A percentile compares a stretch with the other conserved stretches of the same genome.
These are phyloP conservation scores for Pyrenochaeta sp. DNA, from an alignment of 2,329 filamentous ascomycete species.

Conservation along the genomic window DNA sequence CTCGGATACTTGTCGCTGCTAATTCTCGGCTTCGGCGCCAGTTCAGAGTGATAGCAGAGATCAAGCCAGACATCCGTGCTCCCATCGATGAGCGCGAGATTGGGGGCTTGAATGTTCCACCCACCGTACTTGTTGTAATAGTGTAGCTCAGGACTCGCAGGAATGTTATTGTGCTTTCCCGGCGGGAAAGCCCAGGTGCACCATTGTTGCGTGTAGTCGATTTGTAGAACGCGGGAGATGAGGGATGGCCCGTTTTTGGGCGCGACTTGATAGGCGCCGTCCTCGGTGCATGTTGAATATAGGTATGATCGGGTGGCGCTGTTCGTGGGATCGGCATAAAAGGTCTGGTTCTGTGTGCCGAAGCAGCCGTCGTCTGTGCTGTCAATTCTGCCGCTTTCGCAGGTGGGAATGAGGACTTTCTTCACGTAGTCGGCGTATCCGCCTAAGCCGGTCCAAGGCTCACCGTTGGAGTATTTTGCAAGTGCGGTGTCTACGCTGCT, in stretches of 20 bases:
- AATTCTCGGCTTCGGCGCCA: constrained; percentile 48
- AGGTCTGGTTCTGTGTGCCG: constrained; percentile 54
- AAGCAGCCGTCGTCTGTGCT: constrained; percentile 55
- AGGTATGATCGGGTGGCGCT: constrained; percentile 56
- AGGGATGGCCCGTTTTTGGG: constrained; percentile 55
- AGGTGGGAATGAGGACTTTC: constrained; percentile 54
- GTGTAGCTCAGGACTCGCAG: constrained; percentile 53
- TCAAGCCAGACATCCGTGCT: constrained; percentile 63
- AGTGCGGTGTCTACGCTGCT: constrained; percentile 57
- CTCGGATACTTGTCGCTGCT: constrained; percentile 58
- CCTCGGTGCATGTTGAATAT: constrained; percentile 60
- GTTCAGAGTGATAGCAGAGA: constrained; percentile 60
- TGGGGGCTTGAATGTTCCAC: constrained; percentile 56
- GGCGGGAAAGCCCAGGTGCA: constrained; percentile 63
- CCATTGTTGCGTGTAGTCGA: constrained; percentile 64
- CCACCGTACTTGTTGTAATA: constrained; percentile 59
- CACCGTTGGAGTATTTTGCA: constrained; percentile 59
- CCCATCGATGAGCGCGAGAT: constrained; percentile 63
- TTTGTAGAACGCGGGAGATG: constrained; percentile 58
- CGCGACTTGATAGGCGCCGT: constrained; percentile 60
- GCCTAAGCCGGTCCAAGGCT: constrained; percentile 61
- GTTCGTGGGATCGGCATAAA: constrained; percentile 57
- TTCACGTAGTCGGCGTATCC: constrained; percentile 63
- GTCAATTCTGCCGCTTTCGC: constrained; percentile 53
- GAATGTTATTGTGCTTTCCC: constrained; percentile 57